These are phyloP conservation scores for Kuraishia borneana DNA, from an alignment of 805 yeast genomes.

Conservation along the genomic window DNA sequence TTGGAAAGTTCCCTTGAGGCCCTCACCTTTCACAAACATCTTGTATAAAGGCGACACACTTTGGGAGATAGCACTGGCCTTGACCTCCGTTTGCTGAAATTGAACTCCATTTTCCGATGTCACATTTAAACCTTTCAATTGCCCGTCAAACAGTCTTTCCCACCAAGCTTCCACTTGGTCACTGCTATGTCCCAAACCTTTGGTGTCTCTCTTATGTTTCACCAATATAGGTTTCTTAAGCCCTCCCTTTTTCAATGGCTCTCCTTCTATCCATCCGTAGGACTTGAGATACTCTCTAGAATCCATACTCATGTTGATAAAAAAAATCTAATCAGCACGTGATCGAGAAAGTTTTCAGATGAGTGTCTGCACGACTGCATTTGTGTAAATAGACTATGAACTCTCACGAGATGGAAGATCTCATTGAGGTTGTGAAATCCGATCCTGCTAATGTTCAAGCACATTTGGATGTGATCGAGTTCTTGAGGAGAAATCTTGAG, in stretches of 20 bases:
- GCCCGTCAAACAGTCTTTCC: conserved; percentile 94
- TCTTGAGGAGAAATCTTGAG: no score
- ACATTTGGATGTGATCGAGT: no score
- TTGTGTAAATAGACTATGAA: no score
- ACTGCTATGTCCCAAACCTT: conserved; percentile 76
- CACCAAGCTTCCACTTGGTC: conserved; percentile 90
- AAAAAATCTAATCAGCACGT: conserved; percentile 1
- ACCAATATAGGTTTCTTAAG: conserved; percentile 78
- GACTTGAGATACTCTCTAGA: conserved; percentile 60
- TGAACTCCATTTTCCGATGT: conserved; percentile 20
- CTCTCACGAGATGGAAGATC: no score
- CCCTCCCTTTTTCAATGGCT: conserved; percentile 72
- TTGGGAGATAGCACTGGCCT: conserved; percentile 34
- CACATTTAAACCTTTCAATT: conserved; percentile 67
- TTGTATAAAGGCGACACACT: conserved; percentile 64
- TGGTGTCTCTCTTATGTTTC: conserved; percentile 80
- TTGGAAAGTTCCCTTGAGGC: conserved; percentile 55
- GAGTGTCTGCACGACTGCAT: no score
- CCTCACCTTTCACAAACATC: conserved; percentile 83
- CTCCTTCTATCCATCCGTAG: conserved; percentile 91
- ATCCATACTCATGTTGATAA: conserved; percentile 40
- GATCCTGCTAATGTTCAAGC: no score
- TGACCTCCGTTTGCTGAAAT: conserved; percentile 41
- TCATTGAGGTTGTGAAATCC: no score
- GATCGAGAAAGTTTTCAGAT: no score